phyloP scores from a whole-genome alignment of 495 filamentous ascomycete species.

The Neurospora intermedia region DNA sequence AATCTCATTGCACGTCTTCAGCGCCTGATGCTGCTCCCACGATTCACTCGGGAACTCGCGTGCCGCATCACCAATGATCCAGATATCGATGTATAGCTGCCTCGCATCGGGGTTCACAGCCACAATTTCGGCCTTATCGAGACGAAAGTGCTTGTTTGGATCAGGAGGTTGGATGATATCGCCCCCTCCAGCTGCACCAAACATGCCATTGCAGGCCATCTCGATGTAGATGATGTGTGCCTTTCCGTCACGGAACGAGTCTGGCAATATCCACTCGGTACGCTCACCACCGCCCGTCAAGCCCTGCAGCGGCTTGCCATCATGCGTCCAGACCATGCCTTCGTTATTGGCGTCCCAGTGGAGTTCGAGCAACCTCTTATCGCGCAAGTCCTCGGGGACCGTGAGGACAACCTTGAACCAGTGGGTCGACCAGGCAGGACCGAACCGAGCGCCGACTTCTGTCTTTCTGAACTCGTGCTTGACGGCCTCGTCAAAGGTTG shows the following conservation, averaged over 20 bases:
- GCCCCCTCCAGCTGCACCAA: slow-evolving; percentile 79
- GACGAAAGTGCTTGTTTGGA: slow-evolving; percentile 66
- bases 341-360: slow-evolving; percentile 94
- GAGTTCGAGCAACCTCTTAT: slow-evolving; percentile 75
- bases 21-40: slow-evolving; percentile 78
- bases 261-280: slow-evolving; percentile 79
- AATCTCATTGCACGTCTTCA: slow-evolving; percentile 73
- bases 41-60: slow-evolving; percentile 69
- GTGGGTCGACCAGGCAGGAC: slow-evolving; percentile 96
- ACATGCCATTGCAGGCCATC: slow-evolving; percentile 98
- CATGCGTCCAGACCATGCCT: slow-evolving; percentile 77
- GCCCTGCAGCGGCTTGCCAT: slow-evolving; percentile 84
- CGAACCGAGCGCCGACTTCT: slow-evolving; percentile 66
- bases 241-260: slow-evolving; percentile 70
- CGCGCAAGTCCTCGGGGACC: slow-evolving; percentile 57
- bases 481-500: slow-evolving; percentile 82
- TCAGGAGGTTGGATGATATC: slow-evolving; percentile 83
- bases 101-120: slow-evolving; percentile 79
- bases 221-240: slow-evolving; percentile 87
- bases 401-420: slow-evolving; percentile 83
- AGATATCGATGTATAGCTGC: slow-evolving; percentile 80
- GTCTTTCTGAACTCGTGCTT: slow-evolving; percentile 70
- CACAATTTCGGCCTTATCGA: slow-evolving; percentile 74
- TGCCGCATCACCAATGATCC: slow-evolving; percentile 86
- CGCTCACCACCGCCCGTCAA: slow-evolving; percentile 87